Evolutionary conservation across 306 rosid genomes (phyloP), one percentile per base, ranked within the genome.

Genomic region (Glycine tomentella): DNA sequence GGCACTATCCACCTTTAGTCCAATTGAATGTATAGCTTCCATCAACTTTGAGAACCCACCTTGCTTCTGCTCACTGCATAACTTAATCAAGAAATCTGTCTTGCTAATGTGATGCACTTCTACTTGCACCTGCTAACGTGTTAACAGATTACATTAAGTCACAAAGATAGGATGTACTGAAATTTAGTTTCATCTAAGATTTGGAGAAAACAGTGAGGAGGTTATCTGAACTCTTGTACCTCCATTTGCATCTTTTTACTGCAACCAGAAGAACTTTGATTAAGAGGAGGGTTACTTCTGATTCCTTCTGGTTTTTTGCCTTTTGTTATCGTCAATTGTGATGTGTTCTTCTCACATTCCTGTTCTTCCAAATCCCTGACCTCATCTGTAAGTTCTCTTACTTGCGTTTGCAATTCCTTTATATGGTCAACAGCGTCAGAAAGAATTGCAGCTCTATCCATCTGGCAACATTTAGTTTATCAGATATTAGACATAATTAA

Each of bases 361-460:
- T 86, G 86, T 68, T 68, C 85, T 38, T 92, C 97, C 86, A 89
- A 72, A 86, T 53, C 78, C 49, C 34, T 71, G 64, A 80, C 86
- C 88, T 89, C 89, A 33, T 92, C 86, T 51, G 74, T 45, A 34
- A 94, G 93, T 66, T 83, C 81, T 49, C 83, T 76, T 36, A 50
- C 78, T 76, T 89, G 86, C 14, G 69, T 75, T 82, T 84, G 78
- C 86, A 94, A 81, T 82, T 91, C 97, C 73, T 82, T 57, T 80
- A 94, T 91, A 75, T 91, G 91, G 58, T 84, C 85, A 80, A 90
- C 74, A 16, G 97, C 98, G 31, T 94, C 97, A 62, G 72, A 87
- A 44, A 89, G 53, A 85, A 89, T 92, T 8, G 98, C 16, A 77
- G 88, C 86, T 81, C 75, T 87, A 79, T 94, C 91, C 97, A 94